phyloP scores from a whole-genome alignment of 1,284 basidiomycete genomes.

The Heterobasidion annosum region DNA sequence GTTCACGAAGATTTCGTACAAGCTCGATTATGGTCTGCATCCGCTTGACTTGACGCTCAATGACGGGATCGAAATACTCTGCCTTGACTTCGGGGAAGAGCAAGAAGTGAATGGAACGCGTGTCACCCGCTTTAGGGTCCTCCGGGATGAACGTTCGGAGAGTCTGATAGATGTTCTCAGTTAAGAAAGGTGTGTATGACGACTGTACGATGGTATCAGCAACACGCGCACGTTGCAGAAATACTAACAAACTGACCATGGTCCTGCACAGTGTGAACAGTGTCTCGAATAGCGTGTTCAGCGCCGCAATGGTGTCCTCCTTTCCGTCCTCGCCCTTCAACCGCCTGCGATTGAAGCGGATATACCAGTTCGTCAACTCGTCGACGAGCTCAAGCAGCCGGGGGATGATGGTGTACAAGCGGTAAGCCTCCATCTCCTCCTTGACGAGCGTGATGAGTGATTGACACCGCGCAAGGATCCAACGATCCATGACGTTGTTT shows the following conservation, averaged over 20 bases:
- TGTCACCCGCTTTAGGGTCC: conserved; percentile 63
- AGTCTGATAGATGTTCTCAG: conserved; percentile 94
- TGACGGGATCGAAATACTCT: conserved; percentile 94
- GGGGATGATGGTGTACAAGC: conserved; percentile 98
- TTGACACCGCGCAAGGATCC: conserved; percentile 97
- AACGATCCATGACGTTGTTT: conserved; percentile 95
- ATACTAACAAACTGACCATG: conserved; percentile 50
- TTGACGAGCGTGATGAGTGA: conserved; percentile 89
- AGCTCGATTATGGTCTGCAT: conserved; percentile 96
- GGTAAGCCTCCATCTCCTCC: conserved; percentile 95
- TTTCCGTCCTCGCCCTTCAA: conserved; percentile 93
- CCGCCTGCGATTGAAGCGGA: conserved; percentile 94
- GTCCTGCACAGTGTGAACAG: conserved; percentile 92
- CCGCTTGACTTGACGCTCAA: conserved; percentile 91
- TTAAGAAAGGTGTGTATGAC: conserved; percentile 97
- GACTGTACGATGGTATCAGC: conserved; percentile 44
- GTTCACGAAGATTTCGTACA: conserved; percentile 84
- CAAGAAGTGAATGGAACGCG: conserved; percentile 93
- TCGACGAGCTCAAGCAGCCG: conserved; percentile 88
- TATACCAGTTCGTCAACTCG: conserved; percentile 99
- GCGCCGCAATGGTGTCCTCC: conserved; percentile 82
- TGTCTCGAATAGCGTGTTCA: conserved; percentile 96
- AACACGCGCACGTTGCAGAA: conserved; percentile 2
- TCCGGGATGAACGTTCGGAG: conserved; percentile 80
- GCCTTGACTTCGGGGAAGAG: conserved; percentile 90